These are phyloP conservation scores for Microcera coccophila DNA, from an alignment of 2,329 filamentous ascomycete genomes.

Conservation along the genomic window DNA sequence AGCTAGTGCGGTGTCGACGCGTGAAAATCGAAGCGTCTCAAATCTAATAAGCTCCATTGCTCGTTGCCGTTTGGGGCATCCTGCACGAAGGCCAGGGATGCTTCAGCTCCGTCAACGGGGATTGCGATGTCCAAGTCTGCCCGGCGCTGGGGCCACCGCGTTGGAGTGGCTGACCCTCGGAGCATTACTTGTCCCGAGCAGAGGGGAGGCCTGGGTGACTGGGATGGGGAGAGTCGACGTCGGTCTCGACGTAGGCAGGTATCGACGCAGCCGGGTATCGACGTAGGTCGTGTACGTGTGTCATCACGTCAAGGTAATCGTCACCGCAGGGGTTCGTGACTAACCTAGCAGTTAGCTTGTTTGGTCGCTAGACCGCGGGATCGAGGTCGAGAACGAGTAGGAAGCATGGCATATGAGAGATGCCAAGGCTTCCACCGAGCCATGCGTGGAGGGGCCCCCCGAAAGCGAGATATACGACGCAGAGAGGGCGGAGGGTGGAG, in stretches of 20 bases:
- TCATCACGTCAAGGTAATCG: background rate
- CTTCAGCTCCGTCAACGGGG: background rate
- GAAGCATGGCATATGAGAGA: background rate
- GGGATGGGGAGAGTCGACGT: no score
- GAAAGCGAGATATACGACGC: slow-evolving; percentile 28
- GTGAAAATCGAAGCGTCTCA: no score
- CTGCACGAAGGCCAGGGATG: background rate
- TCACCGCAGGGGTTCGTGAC: background rate
- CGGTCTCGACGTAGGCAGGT: no score
- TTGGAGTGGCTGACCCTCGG: background rate
- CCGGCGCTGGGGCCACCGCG: background rate
- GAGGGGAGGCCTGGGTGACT: no score
- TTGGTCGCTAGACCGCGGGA: background rate
- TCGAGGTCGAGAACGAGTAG: background rate
- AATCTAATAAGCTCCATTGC: no score
- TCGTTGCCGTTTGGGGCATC: background rate
- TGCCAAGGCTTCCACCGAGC: background rate
- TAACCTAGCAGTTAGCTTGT: background rate
- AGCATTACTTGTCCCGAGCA: background rate
- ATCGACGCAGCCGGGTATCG: no score
- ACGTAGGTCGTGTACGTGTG: background rate
- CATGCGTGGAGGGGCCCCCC: slow-evolving; percentile 8
- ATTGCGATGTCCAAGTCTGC: background rate
- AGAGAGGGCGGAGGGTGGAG: background rate
- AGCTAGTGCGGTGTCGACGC: no score